Conservation (phyloP, 2,329 filamentous ascomycete genomes). For the Penicillium sclerotigenum region DNA sequence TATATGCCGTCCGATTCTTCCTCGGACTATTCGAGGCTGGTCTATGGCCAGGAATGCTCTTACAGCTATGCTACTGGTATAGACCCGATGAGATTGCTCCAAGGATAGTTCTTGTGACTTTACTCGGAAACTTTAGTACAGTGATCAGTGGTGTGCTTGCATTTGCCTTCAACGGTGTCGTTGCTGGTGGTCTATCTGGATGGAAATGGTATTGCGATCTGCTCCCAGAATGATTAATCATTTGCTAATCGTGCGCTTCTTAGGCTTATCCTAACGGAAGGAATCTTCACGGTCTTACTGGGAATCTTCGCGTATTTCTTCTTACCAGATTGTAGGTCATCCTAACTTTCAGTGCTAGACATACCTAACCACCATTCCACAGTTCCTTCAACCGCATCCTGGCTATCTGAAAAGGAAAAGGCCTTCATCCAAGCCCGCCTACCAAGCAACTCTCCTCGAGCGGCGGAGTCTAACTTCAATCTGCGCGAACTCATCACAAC, state of each 20-base stretch:
- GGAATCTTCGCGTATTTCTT: not conserved
- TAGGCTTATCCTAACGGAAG: not conserved
- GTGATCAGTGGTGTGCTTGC: not conserved
- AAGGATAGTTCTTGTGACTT: not conserved
- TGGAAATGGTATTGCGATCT: not conserved
- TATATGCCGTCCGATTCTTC: conserved; percentile 63
- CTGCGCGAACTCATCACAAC: not conserved
- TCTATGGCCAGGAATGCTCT: conserved; percentile 53
- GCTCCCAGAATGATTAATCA: no score
- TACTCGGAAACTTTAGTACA: not conserved
- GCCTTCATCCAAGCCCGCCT: not conserved
- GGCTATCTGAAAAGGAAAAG: not conserved
- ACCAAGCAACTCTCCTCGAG: not conserved
- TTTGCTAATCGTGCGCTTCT: not conserved
- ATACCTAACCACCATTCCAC: not conserved
- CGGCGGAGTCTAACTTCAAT: not conserved
- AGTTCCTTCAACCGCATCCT: not conserved
- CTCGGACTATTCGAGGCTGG: conserved; percentile 64
- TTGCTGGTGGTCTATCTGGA: not conserved
- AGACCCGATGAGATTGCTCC: not conserved
- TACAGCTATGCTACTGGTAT: not conserved
- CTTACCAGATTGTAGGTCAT: not conserved
- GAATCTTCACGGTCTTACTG: not conserved
- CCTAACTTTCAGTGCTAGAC: not conserved
- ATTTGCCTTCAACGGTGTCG: not conserved